Percentiles rank a stretch among this genome's conserved stretches.
phyloP scores from a whole-genome alignment of 306 rosid species.

The Canavalia gladiata region DNA sequence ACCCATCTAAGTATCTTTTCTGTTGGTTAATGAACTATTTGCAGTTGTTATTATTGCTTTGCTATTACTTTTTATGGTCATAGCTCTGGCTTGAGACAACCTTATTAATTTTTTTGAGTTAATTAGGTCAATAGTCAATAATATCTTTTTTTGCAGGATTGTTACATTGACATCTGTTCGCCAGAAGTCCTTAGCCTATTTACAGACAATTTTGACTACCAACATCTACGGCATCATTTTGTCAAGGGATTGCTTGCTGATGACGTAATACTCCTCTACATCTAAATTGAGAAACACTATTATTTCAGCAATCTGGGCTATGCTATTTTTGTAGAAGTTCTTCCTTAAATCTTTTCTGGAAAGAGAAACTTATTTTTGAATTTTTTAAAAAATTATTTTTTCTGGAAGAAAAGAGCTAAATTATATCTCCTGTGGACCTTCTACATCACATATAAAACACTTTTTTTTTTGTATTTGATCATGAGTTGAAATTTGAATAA shows the following conservation, averaged over 20 bases:
- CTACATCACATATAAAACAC: too few relatives aligned
- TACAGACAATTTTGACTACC: slow-evolving; percentile 97
- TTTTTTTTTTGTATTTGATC: too few relatives aligned
- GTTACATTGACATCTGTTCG: slow-evolving; percentile 93
- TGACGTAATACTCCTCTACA: slow-evolving; percentile 66
- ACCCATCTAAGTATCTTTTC: neutral
- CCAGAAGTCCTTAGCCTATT: slow-evolving; percentile 97
- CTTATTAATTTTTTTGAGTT: slow-evolving; percentile 22
- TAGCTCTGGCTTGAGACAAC: slow-evolving; percentile 17
- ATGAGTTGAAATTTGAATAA: too few relatives aligned
- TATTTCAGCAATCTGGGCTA: slow-evolving; percentile 26
- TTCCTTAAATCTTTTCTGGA: slow-evolving; percentile 34
- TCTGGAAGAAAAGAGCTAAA: slow-evolving; percentile 1
- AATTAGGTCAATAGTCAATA: neutral
- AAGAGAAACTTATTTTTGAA: too few relatives aligned
- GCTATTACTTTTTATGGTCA: slow-evolving; percentile 15
- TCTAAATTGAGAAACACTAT: slow-evolving; percentile 37
- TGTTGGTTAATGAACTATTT: slow-evolving; percentile 19
- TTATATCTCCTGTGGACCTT: slow-evolving; percentile 35
- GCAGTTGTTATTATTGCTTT: slow-evolving; percentile 12
- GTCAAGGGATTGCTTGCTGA: slow-evolving; percentile 96
- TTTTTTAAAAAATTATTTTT: too few relatives aligned
- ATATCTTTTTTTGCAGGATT: slow-evolving; percentile 78
- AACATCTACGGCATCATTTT: slow-evolving; percentile 97
- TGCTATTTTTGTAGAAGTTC: slow-evolving; percentile 30